Conservation (phyloP, 2,329 filamentous ascomycete genomes). For the Rhynchosporium graminicola region DNA sequence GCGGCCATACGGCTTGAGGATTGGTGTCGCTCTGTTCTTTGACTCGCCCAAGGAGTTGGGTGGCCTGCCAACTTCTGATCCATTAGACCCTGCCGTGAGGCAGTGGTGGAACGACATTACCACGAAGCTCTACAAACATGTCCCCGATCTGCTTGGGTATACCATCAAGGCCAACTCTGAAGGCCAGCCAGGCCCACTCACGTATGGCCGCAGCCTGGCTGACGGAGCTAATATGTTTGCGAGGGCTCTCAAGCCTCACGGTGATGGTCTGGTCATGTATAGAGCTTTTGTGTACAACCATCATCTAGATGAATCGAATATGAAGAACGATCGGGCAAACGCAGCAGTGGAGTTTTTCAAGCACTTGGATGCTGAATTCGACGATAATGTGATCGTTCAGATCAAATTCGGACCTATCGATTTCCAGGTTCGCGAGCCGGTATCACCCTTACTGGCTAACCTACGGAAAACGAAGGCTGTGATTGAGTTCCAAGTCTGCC, state of each 20-base stretch:
- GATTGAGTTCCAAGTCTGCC: conserved; percentile 66
- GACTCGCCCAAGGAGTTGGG: conserved; percentile 60
- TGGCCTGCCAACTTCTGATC: conserved; percentile 63
- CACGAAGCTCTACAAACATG: conserved; percentile 55
- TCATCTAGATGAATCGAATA: conserved; percentile 55
- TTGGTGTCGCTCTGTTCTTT: conserved; percentile 69
- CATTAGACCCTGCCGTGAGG: conserved; percentile 60
- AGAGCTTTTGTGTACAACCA: conserved; percentile 71
- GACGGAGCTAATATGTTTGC: conserved; percentile 71
- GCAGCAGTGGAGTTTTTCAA: conserved; percentile 69
- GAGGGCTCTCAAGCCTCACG: conserved; percentile 55
- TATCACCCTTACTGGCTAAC: conserved; percentile 63
- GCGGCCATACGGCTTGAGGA: conserved; percentile 65
- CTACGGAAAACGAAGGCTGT: conserved; percentile 49
- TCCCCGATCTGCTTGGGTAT: conserved; percentile 70
- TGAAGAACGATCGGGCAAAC: conserved; percentile 68
- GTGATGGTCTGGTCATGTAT: conserved; percentile 64
- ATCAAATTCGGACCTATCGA: conserved; percentile 76
- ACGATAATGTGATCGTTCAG: conserved; percentile 70
- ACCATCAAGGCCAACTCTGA: conserved; percentile 73
- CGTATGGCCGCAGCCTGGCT: conserved; percentile 69
- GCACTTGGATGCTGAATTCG: conserved; percentile 63
- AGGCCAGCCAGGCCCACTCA: conserved; percentile 68
- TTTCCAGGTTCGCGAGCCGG: conserved; percentile 70
- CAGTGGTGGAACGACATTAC: conserved; percentile 64